Evolutionary conservation across 2,329 filamentous ascomycete genomes (phyloP), one percentile per base, ranked within the genome.

Genomic region (Fusarium cyanostomum): DNA sequence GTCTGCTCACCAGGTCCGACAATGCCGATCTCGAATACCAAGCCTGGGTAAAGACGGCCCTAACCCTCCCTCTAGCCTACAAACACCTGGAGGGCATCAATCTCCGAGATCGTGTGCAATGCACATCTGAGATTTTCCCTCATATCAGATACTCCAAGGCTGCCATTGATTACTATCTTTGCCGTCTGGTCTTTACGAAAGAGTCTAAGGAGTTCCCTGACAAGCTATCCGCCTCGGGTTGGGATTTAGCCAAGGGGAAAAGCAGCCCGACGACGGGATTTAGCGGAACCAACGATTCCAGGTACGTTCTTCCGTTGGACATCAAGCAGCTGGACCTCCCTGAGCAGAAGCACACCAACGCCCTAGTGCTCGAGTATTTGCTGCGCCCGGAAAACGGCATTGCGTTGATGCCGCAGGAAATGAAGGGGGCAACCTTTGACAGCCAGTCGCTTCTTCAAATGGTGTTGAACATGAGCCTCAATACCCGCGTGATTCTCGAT

Each of bases 211-310:
- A 90, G 56, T 92, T 90, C 43, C 82, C 84, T 0, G 52, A 80
- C 8, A 92, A 91, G 58, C 73, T 92, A 0, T 86, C 85, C 0
- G 81, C 86, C 0, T 91, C 88, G 0, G 89, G 87, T 0, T 92
- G 89, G 89, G 88, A 92, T 58, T 75, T 92, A 15, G 85, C 77
- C 1, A 70, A 76, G 33, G 43, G 43, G 5, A 87, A 82, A 52
- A 7, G 15, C 0, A 75, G 85, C 16, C 78, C 81, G 0, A 87
- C 82, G 0, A 88, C 86, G 0, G 90, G 89, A 0, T 92, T 92
- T 67, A 90, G 87, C 52, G 89, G 89, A 0, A 92, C 89, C 0
- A 89, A 87, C 21, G 89, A 92, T 62, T 86, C 84, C 0, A 74
- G 80, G 10, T 76, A 80, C n/a, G 68, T 88, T 0, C 76, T 92